phyloP scores from a whole-genome alignment of 2,329 filamentous ascomycete genomes.

The Neocatenulostroma microsporum region DNA sequence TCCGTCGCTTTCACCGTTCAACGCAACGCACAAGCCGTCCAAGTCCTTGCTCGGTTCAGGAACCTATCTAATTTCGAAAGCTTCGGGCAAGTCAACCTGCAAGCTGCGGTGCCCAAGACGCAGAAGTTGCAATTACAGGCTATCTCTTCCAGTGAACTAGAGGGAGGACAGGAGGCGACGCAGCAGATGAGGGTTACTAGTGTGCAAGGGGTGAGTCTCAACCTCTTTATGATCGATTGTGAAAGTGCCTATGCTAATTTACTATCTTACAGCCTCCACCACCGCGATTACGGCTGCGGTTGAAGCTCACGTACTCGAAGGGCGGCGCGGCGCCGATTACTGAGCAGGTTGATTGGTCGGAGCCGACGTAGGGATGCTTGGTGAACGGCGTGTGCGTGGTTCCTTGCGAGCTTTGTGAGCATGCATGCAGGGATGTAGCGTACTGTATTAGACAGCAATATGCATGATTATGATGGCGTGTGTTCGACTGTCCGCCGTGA shows the following conservation, averaged over 20 bases:
- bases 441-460: too few species aligned
- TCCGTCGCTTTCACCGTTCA: conserved; percentile 75
- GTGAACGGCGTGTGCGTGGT: too few species aligned
- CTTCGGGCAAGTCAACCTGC: conserved; percentile 70
- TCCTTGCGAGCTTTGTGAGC: too few species aligned
- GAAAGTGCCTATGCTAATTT: too few species aligned
- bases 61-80: conserved; percentile 55
- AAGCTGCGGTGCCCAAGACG: conserved; percentile 92
- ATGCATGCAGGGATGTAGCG: too few species aligned
- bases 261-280: conserved; percentile 59
- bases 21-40: conserved; percentile 68
- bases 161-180: conserved; percentile 70
- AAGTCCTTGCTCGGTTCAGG: conserved; percentile 74
- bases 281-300: conserved; percentile 64
- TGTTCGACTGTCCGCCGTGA: too few species aligned
- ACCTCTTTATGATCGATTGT: too few species aligned
- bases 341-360: conserved; percentile 96
- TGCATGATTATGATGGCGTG: too few species aligned
- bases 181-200: conserved; percentile 84
- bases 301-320: conserved; percentile 75
- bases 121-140: conserved; percentile 89
- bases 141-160: conserved; percentile 73
- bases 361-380: conserved; percentile 56
- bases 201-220: conserved; percentile 85
- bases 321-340: conserved; percentile 62